Evolutionary conservation across 2,329 filamentous ascomycete genomes (phyloP), one percentile per base, ranked within the genome.

Genomic region (Fusarium sp.): DNA sequence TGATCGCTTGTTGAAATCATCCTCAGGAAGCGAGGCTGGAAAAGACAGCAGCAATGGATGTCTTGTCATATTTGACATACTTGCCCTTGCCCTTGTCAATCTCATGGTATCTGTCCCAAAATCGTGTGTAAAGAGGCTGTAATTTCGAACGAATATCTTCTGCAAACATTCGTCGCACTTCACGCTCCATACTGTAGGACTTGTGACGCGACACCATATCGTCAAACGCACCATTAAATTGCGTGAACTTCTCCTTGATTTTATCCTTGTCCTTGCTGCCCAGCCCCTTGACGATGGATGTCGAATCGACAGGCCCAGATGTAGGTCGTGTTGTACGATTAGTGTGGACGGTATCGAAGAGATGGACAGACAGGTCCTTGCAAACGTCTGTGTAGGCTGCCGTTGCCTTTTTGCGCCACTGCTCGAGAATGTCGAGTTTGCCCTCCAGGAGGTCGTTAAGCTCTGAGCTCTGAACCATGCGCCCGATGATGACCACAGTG

Each of bases 61-160:
- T 85, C 84, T 98, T 98, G 83, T 98, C 94, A 79, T 97, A 98
- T 83, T 97, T 98, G 79, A 97, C 94, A 81, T 98, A 97, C 81
- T 99, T 99, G 73, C 95, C 95, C 82, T 94, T 97, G 64, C 96
- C 96, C 84, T 97, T 98, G 82, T 98, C 95, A 70, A 98, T 90
- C 81, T 98, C 96, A 79, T 98, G 94, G 79, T 99, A 99, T 29
- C 95, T 88, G 81, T 98, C 96, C 90, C 94, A 98, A 82, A 99
- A 99, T 47, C 96, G 88, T 67, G 92, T 92, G 82, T 99, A 99
- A 16, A 99, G 86, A 57, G 95, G 94, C 82, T 98, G 95, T 59
- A 99, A 91, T 82, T 97, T 93, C 74, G 91, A 91, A 79, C 96
- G 93, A 69, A 98, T 91, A 77, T 98, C 94, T 74, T 91, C 90